phyloP scores from a whole-genome alignment of 2,329 filamentous ascomycete species.

The Diaporthe longicolla region DNA sequence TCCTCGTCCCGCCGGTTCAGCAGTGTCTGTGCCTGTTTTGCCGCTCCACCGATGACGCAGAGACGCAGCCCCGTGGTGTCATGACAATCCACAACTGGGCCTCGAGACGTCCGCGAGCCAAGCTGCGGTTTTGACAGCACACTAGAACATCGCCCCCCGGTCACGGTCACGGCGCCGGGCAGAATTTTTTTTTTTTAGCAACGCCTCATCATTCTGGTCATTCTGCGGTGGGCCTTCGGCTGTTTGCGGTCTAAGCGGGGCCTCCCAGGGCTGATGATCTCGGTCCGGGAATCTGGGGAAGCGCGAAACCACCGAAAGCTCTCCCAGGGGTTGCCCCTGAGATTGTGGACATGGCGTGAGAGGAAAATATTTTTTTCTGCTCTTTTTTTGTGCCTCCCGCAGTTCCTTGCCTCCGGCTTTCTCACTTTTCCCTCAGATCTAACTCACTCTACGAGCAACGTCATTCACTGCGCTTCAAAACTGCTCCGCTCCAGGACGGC shows the following conservation, averaged over 20 bases:
- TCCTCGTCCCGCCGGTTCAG: neutral
- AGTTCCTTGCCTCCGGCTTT: no score
- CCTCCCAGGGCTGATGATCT: slow-evolving; percentile 37
- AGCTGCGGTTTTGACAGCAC: slow-evolving; percentile 20
- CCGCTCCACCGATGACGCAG: slow-evolving; percentile 27
- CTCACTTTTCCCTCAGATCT: neutral
- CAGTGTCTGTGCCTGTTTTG: slow-evolving; percentile 8
- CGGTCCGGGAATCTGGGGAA: slow-evolving; percentile 40
- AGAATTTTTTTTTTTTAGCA: slow-evolving; percentile 22
- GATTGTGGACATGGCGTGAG: slow-evolving; percentile 5
- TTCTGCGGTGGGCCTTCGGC: slow-evolving; percentile 26
- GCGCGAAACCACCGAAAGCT: slow-evolving; percentile 17
- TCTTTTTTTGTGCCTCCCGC: no score
- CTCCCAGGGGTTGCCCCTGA: slow-evolving; percentile 26
- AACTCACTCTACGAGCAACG: neutral
- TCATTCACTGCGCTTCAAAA: neutral
- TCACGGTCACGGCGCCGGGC: slow-evolving; percentile 12
- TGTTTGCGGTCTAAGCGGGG: slow-evolving; percentile 32
- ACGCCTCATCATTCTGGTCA: slow-evolving; percentile 8
- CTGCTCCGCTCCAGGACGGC: neutral
- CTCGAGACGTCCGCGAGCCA: neutral
- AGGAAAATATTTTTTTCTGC: neutral
- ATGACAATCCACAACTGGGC: slow-evolving; percentile 14
- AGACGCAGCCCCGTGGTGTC: slow-evolving; percentile 18
- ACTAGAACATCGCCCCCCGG: slow-evolving; percentile 16